phyloP scores from a whole-genome alignment of 2,329 filamentous ascomycete genomes.

The Neurospora crassa region DNA sequence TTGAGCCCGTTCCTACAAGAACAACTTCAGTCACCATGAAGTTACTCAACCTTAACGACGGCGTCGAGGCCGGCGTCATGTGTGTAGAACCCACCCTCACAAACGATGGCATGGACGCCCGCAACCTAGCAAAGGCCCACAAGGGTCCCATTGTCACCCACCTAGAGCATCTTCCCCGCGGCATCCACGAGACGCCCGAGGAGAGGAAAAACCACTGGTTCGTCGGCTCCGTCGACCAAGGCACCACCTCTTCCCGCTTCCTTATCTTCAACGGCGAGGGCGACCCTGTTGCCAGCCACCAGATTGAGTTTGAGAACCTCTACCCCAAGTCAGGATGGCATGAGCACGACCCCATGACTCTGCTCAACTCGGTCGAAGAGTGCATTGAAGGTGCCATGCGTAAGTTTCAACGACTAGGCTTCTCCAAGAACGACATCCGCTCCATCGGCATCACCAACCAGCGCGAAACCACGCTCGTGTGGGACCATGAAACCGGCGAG shows the following conservation, averaged over 20 bases:
- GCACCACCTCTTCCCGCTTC: slow-evolving; percentile 82
- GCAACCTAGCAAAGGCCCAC: not conserved
- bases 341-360: slow-evolving; percentile 74
- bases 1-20: not conserved
- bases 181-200: slow-evolving; percentile 18
- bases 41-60: slow-evolving; percentile 11
- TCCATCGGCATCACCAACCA: slow-evolving; percentile 84
- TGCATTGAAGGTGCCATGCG: slow-evolving; percentile 72
- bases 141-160: slow-evolving; percentile 1
- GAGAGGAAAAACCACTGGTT: slow-evolving; percentile 41
- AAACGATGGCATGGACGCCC: not conserved
- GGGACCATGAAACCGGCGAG: slow-evolving; percentile 73
- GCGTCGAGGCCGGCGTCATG: slow-evolving; percentile 6
- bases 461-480: slow-evolving; percentile 78
- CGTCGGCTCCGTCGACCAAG: slow-evolving; percentile 83
- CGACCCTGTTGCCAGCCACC: slow-evolving; percentile 70
- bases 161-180: slow-evolving; percentile 18
- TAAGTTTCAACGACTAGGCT: slow-evolving; percentile 60
- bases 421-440: slow-evolving; percentile 58
- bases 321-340: slow-evolving; percentile 87
- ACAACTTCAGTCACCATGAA: not conserved
- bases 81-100: slow-evolving; percentile 1
- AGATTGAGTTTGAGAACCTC: slow-evolving; percentile 77
- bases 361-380: slow-evolving; percentile 63
- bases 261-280: slow-evolving; percentile 79